These are phyloP conservation scores for Bipolaris sorokiniana DNA, from an alignment of 2,329 filamentous ascomycete genomes.

Conservation along the genomic window DNA sequence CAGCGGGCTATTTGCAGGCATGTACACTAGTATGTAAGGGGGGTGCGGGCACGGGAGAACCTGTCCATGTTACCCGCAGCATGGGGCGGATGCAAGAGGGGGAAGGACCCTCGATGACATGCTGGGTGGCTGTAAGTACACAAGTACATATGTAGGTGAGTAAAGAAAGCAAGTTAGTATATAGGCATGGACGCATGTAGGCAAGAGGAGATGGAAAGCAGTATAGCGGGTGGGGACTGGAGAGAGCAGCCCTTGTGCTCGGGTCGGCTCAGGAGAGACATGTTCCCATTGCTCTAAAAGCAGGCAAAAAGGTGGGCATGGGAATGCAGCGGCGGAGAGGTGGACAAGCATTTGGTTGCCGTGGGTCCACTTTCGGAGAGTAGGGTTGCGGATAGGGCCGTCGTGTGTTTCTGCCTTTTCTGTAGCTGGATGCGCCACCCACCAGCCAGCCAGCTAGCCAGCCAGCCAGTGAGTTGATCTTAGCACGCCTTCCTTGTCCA, in stretches of 20 bases:
- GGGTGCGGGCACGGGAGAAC: no score
- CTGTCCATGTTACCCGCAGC: no score
- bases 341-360: conserved; percentile 6
- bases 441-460: no score
- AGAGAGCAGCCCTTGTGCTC: neutral
- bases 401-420: neutral
- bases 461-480: no score
- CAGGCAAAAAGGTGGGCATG: conserved; percentile 5
- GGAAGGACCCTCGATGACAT: no score
- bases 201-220: neutral
- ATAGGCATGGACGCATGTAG: no score
- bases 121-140: no score
- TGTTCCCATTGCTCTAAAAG: neutral
- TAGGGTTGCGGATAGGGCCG: conserved; percentile 22
- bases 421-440: conserved; percentile 3
- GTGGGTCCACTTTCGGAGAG: conserved; percentile 17
- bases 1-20: neutral
- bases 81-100: no score
- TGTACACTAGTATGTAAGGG: no score
- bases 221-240: neutral
- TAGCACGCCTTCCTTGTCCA: no score
- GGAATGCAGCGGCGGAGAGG: neutral
- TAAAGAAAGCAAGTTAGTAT: no score
- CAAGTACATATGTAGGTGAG: no score
- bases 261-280: neutral